Base-by-base conservation (phyloP, 2,329 filamentous ascomycete genomes). In the Exophiala spinifera region DNA sequence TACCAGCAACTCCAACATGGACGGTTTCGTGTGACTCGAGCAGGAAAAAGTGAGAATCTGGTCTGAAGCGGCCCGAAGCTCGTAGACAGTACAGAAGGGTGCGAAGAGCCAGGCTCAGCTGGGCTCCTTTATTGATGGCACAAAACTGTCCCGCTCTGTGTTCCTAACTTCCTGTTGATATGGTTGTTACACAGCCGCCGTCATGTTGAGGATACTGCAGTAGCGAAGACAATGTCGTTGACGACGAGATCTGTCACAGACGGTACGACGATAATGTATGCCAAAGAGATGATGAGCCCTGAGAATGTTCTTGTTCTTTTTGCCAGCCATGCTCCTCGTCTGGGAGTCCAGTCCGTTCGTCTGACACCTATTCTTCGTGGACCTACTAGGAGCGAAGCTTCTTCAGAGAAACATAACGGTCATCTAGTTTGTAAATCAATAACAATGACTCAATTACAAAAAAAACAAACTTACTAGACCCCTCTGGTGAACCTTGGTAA, bases 11-110 rank as follows among this genome's bases (percentile, higher is more conserved):
- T n/a, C n/a, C n/a, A n/a, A n/a, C n/a, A n/a, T n/a, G n/a, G n/a
- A n/a, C n/a, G n/a, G n/a, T n/a, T n/a, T n/a, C n/a, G 37, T 59
- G 57, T 31, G 59, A 61, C 10, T 46, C 39, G n/a, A 57, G 47
- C 19, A 61, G 49, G n/a, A n/a, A 42, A 59, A 61, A 21, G 46
- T 52, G n/a, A 59, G 53, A 56, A 61, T 61, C 23, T 59, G 55
- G 21, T 53, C 59, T 13, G 56, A 59, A 57, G 51, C 3, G 46
- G 34, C 1, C 46, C 51, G 20, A 61, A 59, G 50, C 56, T 60
- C 21, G 51, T 20, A 17, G 50, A 33, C 17, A 56, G n/a, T n/a
- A n/a, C n/a, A 45, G 6, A 58, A 36, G 11, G 37, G 40, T 20
- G 48, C 37, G 40, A 51, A 46, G 23, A 54, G 28, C 23, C 28